Conservation (phyloP, 2,329 filamentous ascomycete genomes). For the Exophiala sp. region DNA sequence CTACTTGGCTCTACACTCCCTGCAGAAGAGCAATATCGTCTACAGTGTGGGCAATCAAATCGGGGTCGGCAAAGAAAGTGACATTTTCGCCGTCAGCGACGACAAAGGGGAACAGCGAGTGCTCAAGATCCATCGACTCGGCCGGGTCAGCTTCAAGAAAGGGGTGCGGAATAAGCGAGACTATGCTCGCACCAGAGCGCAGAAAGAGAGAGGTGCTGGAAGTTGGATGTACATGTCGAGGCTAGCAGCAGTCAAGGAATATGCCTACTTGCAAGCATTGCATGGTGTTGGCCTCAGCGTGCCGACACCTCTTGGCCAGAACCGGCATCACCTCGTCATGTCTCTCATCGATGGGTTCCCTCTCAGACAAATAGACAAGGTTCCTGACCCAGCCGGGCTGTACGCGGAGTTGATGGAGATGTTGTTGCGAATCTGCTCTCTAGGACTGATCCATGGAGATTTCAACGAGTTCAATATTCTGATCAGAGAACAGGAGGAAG, state of each 20-base stretch:
- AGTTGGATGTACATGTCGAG: conserved; percentile 99
- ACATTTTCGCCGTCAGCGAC: conserved; percentile 89
- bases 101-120: conserved; percentile 70
- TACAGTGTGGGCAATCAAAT: conserved; percentile 94
- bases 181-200: conserved; percentile 66
- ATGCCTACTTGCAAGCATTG: conserved; percentile 85
- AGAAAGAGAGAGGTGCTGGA: conserved; percentile 50
- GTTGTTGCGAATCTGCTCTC: conserved; percentile 73
- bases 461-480: conserved; percentile 99
- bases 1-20: conserved; percentile 89
- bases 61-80: conserved; percentile 94
- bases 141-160: conserved; percentile 91
- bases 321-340: conserved; percentile 95
- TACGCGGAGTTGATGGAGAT: conserved; percentile 88
- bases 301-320: conserved; percentile 80
- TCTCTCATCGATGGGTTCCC: conserved; percentile 86
- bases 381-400: conserved; percentile 75
- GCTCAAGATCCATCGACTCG: conserved; percentile 91
- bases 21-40: conserved; percentile 70
- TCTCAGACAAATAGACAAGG: conserved; percentile 75
- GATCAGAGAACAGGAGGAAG: conserved; percentile 69
- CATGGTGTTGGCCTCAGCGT: conserved; percentile 80
- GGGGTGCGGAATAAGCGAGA: conserved; percentile 87
- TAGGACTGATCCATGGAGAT: conserved; percentile 92
- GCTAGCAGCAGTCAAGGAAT: conserved; percentile 89